A percentile compares a stretch with the other conserved stretches of the same genome.
Conservation (phyloP, 352 stramenopile genomes). For the Bremia lactucae region DNA sequence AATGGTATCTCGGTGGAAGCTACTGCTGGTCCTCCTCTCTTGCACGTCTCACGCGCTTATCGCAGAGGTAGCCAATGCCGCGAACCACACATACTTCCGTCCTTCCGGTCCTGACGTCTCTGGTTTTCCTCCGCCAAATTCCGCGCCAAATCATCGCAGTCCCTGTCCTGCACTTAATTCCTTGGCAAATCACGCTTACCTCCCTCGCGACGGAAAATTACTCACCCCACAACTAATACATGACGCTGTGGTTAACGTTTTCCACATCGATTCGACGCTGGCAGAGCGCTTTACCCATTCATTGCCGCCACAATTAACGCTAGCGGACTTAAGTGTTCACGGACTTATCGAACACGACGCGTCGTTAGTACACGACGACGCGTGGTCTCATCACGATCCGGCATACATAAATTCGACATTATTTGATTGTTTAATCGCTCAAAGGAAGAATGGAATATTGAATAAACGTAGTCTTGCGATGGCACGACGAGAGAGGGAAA, state of each 20-base stretch:
- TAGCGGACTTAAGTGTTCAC: conserved; percentile 48
- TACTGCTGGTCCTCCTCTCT: no score
- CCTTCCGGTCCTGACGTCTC: conserved; percentile 27
- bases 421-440: conserved; percentile 24
- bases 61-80: neutral
- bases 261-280: conserved; percentile 32
- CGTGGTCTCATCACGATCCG: conserved; percentile 33
- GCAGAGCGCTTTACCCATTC: conserved; percentile 20
- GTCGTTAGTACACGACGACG: conserved; percentile 59
- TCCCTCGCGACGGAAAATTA: conserved; percentile 48
- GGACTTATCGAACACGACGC: conserved; percentile 47
- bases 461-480: conserved; percentile 33
- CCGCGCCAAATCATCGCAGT: conserved; percentile 31
- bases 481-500: conserved; percentile 29
- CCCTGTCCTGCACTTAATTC: conserved; percentile 61
- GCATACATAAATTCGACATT: conserved; percentile 39
- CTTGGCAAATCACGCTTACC: conserved; percentile 58
- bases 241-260: conserved; percentile 32
- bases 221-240: conserved; percentile 31
- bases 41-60: no score
- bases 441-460: conserved; percentile 22
- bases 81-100: conserved; percentile 31
- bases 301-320: conserved; percentile 31
- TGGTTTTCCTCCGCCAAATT: conserved; percentile 30
- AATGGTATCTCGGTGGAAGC: neutral